Percentiles rank a stretch among this genome's conserved stretches.
Evolutionary conservation across 2,329 filamentous ascomycete species (phyloP).

Genomic region (Truncatella angustata): DNA sequence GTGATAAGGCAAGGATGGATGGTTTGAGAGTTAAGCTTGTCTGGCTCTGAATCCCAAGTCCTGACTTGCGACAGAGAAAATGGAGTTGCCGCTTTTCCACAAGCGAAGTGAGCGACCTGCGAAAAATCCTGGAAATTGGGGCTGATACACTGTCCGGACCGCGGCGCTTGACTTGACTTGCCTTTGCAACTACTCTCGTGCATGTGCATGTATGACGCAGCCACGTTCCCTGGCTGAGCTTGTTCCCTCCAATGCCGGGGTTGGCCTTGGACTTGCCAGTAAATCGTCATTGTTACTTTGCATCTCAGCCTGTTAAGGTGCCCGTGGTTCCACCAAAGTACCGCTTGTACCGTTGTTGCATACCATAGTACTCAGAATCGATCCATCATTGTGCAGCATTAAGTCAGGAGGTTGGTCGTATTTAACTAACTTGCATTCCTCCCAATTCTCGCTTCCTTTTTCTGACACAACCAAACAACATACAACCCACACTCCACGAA

Average conservation of each 20-base stretch:
- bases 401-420: not conserved
- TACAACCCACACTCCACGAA: not conserved
- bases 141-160: not conserved
- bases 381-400: not conserved
- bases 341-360: not conserved
- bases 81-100: not conserved
- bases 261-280: no score
- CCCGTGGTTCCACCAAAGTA: not conserved
- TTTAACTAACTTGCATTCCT: not conserved
- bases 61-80: no score
- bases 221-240: not conserved
- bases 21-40: not conserved
- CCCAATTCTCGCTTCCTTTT: not conserved
- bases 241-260: no score
- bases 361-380: no score
- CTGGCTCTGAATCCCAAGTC: not conserved
- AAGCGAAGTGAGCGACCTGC: not conserved
- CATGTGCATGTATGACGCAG: slow-evolving; percentile 4
- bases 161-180: not conserved
- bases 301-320: no score
- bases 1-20: not conserved
- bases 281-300: slow-evolving; percentile 4
- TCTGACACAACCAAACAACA: not conserved
- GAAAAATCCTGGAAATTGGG: not conserved
- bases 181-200: not conserved